phyloP scores from a whole-genome alignment of 1,284 basidiomycete genomes.

The Marasmius sp. region DNA sequence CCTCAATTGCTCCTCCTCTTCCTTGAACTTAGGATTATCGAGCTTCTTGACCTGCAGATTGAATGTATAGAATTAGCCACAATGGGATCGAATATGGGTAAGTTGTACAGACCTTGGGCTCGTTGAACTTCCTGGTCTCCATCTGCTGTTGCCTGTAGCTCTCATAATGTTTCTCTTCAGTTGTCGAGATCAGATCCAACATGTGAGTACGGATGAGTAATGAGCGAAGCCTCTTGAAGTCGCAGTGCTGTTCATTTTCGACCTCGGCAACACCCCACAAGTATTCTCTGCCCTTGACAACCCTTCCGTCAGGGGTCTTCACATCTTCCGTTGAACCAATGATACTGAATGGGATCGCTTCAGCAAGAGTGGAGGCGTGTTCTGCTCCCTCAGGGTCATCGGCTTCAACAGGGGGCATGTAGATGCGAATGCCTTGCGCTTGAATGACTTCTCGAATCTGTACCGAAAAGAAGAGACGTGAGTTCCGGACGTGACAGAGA shows the following conservation, averaged over 20 bases:
- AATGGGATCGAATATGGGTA: background rate
- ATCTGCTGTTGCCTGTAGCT: constrained; percentile 98
- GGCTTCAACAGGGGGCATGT: constrained; percentile 88
- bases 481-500: constrained; percentile 7
- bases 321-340: constrained; percentile 98
- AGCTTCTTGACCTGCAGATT: constrained; percentile 78
- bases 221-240: constrained; percentile 97
- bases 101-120: constrained; percentile 66
- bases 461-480: constrained; percentile 6
- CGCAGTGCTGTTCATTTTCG: constrained; percentile 98
- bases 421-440: constrained; percentile 93
- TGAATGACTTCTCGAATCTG: constrained; percentile 89
- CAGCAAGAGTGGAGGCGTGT: constrained; percentile 83
- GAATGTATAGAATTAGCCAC: background rate
- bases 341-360: constrained; percentile 97
- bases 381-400: constrained; percentile 89
- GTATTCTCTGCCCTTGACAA: constrained; percentile 97
- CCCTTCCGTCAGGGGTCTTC: constrained; percentile 84
- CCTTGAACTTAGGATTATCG: constrained; percentile 99
- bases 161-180: constrained; percentile 97
- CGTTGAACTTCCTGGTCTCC: constrained; percentile 99
- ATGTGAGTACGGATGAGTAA: constrained; percentile 98
- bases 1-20: constrained; percentile 95
- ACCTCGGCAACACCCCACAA: constrained; percentile 99
- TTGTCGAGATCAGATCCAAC: constrained; percentile 95